phyloP scores from a whole-genome alignment of 2,329 filamentous ascomycete species.

The Penicillium nordicum region DNA sequence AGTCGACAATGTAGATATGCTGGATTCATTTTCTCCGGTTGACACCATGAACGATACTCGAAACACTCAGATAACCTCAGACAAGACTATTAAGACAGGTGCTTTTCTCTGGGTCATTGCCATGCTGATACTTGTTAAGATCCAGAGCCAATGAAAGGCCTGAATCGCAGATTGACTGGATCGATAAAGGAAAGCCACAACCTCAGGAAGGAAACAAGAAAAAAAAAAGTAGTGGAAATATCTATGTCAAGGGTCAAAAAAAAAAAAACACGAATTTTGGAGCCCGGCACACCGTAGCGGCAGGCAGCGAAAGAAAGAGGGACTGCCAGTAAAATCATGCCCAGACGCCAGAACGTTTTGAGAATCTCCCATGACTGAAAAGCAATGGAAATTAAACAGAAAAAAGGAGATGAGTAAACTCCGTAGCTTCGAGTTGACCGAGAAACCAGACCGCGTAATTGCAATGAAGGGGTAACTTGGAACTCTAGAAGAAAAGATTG shows the following conservation, averaged over 20 bases:
- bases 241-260: conserved; percentile 34
- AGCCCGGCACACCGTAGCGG: conserved; percentile 28
- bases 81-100: conserved; percentile 19
- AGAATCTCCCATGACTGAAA: conserved; percentile 29
- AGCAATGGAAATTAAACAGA: conserved; percentile 15
- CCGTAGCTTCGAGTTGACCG: conserved; percentile 25
- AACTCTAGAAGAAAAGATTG: conserved; percentile 20
- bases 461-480: conserved; percentile 22
- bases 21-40: conserved; percentile 1
- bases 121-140: conserved; percentile 32
- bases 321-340: conserved; percentile 34
- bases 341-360: conserved; percentile 38
- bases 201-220: conserved; percentile 15
- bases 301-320: conserved; percentile 28
- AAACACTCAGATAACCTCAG: conserved; percentile 12
- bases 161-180: conserved; percentile 18
- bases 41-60: neutral
- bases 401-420: conserved; percentile 13
- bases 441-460: conserved; percentile 24
- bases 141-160: conserved; percentile 11
- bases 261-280: conserved; percentile 27
- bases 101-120: conserved; percentile 23
- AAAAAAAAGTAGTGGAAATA: conserved; percentile 17
- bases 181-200: conserved; percentile 14
- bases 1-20: conserved; percentile 1